Evolutionary conservation across 1,284 basidiomycete genomes (phyloP), one percentile per base, ranked within the genome.

Genomic region (Boletus sp.): DNA sequence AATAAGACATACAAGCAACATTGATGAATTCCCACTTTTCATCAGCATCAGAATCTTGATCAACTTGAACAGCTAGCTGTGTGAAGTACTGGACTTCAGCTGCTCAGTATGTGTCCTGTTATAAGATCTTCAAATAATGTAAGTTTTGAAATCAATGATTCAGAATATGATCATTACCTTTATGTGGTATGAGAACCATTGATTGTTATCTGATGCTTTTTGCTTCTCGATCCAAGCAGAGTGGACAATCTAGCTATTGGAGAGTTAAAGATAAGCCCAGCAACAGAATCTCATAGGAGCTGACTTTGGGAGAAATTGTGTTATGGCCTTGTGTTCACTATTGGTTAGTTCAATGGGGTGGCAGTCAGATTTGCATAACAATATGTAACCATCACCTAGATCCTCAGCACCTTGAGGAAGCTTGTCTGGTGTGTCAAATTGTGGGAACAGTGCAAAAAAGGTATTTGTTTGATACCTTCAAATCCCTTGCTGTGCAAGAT

Each of bases 401-500:
- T 51, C 33, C 21, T 51, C 23, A 25, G 49, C 2, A 23, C 49
- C 49, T 17, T 17, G 23, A 17, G 49, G 49, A 44, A 44, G 43
- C n/a, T n/a, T 23, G 21, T 44, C 43, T n/a, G 23, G 19, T 19
- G 19, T 44, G 43, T 44, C 13, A 13, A 44, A 44, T n/a, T 44
- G 43, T 23, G 21, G 43, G n/a, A 44, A 44, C 9, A 44, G n/a
- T 44, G 21, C 13, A 13, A 44, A n/a, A n/a, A 40, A 14, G 5
- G 51, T 37, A 52, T 52, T 52, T 1, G 31, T 6, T 31, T 54
- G 40, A 21, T 40, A 54, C 6, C 40, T 16, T 6, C 28, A 14
- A 4, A 60, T 60, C 0, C 58, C 48, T 17, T 61, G 58, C 16
- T 61, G 52, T 6, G 52, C 48, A 8, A 61, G 59, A 13, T 61